A percentile compares a stretch with the other conserved stretches of the same genome.
phyloP scores from a whole-genome alignment of 192 early-diverging fungal species.

The Gamsiella multidivaricata region DNA sequence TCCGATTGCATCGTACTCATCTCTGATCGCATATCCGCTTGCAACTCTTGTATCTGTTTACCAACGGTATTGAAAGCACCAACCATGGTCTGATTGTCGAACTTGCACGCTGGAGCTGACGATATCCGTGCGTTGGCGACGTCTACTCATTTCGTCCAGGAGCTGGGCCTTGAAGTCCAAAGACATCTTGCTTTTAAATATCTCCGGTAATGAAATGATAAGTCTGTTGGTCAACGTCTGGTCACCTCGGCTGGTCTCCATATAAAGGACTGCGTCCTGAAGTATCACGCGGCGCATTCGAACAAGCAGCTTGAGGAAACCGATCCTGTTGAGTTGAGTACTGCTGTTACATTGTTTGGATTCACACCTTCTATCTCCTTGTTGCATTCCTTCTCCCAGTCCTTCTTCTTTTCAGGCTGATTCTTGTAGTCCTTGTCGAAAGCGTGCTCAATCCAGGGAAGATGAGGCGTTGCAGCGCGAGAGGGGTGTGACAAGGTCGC shows the following conservation, averaged over 20 bases:
- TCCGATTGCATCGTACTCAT: no score
- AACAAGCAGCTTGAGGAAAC: slow-evolving; percentile 11
- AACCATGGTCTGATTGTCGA: neutral
- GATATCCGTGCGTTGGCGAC: neutral
- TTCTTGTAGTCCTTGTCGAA: slow-evolving; percentile 20
- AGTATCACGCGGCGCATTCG: slow-evolving; percentile 19
- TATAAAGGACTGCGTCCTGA: slow-evolving; percentile 9
- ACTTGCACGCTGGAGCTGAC: neutral
- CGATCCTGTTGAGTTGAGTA: slow-evolving; percentile 3
- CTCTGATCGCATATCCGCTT: neutral
- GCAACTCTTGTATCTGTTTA: neutral
- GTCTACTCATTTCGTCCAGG: neutral
- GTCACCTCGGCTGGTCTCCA: neutral
- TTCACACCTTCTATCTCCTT: slow-evolving; percentile 5
- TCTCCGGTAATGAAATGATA: slow-evolving; percentile 5
- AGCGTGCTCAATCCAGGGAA: slow-evolving; percentile 22
- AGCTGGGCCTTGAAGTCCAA: neutral
- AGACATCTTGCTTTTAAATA: neutral
- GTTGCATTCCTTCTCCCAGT: slow-evolving; percentile 10
- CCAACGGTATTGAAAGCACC: neutral
- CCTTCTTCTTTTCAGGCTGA: neutral
- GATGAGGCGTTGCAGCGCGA: slow-evolving; percentile 14
- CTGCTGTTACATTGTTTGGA: neutral
- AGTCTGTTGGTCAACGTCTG: neutral
- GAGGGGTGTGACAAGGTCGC: slow-evolving; percentile 24